Evolutionary conservation across 73 alveolate species (phyloP).

Genomic region (Symbiodinium natans): DNA sequence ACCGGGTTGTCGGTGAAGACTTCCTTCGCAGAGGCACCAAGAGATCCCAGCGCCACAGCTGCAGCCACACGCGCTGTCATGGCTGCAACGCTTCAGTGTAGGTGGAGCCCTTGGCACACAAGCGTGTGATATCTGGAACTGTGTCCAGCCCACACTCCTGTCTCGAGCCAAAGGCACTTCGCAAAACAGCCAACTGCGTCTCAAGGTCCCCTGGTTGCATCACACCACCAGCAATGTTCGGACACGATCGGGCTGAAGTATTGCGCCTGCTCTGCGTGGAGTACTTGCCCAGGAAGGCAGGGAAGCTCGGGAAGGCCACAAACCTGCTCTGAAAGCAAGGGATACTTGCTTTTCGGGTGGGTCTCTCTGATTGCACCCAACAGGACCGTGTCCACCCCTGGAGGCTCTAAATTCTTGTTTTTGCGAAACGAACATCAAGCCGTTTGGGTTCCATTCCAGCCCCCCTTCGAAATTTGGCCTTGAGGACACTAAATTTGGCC

Average conservation of each 20-base stretch:
- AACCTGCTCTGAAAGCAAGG: too few relatives aligned
- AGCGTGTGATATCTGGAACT: neutral
- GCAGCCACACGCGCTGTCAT: conserved; percentile 73
- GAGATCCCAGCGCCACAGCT: neutral
- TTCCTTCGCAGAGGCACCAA: conserved; percentile 11
- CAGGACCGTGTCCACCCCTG: too few relatives aligned
- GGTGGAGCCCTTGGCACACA: neutral
- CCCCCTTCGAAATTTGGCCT: too few relatives aligned
- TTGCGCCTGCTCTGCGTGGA: conserved; percentile 81
- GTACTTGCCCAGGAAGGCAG: conserved; percentile 90
- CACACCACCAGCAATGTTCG: too few relatives aligned
- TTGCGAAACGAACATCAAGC: too few relatives aligned
- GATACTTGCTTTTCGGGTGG: too few relatives aligned
- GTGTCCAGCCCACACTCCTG: neutral
- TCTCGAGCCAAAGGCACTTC: neutral
- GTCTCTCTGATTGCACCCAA: too few relatives aligned
- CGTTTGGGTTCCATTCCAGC: too few relatives aligned
- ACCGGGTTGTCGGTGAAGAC: conserved; percentile 79
- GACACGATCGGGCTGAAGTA: too few relatives aligned
- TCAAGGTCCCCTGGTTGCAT: too few relatives aligned
- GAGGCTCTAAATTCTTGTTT: too few relatives aligned
- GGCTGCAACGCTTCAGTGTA: conserved; percentile 21
- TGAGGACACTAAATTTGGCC: too few relatives aligned
- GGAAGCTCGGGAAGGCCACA: conserved; percentile 84
- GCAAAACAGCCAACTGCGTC: neutral